phyloP scores from a whole-genome alignment of 208 protist genomes.

The Leishmania major region DNA sequence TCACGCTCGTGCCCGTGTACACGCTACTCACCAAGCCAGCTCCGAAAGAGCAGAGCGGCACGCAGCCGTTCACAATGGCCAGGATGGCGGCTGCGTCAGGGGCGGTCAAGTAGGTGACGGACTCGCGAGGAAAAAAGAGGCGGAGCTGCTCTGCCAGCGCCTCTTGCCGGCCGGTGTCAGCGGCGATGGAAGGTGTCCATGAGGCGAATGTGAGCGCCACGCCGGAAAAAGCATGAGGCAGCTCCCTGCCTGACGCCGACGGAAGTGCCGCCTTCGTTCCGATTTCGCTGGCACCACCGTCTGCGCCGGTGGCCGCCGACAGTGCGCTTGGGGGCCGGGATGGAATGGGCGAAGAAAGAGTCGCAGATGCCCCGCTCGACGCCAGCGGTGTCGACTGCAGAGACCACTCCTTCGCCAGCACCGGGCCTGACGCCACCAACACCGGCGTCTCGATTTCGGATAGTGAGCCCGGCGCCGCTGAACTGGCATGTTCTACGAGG shows the following conservation, averaged over 20 bases:
- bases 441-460: slow-evolving; percentile 18
- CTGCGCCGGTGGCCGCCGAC: neutral
- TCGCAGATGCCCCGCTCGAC: neutral
- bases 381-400: slow-evolving; percentile 24
- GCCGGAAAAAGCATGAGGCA: slow-evolving; percentile 39
- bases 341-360: slow-evolving; percentile 5
- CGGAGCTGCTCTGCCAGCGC: slow-evolving; percentile 24
- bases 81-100: slow-evolving; percentile 48
- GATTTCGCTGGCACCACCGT: neutral
- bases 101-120: slow-evolving; percentile 48
- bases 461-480: neutral
- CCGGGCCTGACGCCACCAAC: slow-evolving; percentile 61
- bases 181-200: slow-evolving; percentile 15
- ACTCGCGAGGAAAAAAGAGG: slow-evolving; percentile 65
- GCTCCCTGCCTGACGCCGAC: neutral
- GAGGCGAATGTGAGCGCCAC: slow-evolving; percentile 50
- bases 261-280: neutral
- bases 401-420: slow-evolving; percentile 76
- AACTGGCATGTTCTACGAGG: neutral
- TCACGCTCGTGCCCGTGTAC: slow-evolving; percentile 58
- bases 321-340: slow-evolving; percentile 20
- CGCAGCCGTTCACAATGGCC: slow-evolving; percentile 69
- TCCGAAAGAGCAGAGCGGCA: slow-evolving; percentile 78
- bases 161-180: slow-evolving; percentile 8
- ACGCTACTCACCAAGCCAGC: slow-evolving; percentile 85